A percentile compares a stretch with the other conserved stretches of the same genome.
phyloP scores from a whole-genome alignment of 1,139 yeast genomes.

The Chernovozyma aurita region DNA sequence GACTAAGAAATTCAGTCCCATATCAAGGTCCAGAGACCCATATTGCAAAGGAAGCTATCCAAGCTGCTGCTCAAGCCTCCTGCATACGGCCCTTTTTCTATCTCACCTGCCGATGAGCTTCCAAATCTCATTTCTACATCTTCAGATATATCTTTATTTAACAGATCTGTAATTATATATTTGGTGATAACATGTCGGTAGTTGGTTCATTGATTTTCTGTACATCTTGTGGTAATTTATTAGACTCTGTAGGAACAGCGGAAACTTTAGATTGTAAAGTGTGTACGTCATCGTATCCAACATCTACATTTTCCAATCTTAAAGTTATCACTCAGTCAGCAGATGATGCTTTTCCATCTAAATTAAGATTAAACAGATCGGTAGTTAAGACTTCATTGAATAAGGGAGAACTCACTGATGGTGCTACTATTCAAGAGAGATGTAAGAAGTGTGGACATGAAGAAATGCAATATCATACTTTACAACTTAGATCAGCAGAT shows the following conservation, averaged over 20 bases:
- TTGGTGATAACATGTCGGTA: conserved; percentile 79
- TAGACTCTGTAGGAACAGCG: conserved; percentile 60
- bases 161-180: too few species aligned
- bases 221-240: conserved; percentile 85
- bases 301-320: conserved; percentile 62
- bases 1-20: too few species aligned
- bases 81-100: too few species aligned
- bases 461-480: conserved; percentile 95
- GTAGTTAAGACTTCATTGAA: conserved; percentile 83
- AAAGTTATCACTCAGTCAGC: conserved; percentile 85
- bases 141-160: too few species aligned
- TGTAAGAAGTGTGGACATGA: conserved; percentile 98
- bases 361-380: conserved; percentile 73
- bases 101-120: too few species aligned
- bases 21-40: too few species aligned
- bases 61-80: too few species aligned
- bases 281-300: conserved; percentile 59
- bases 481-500: conserved; percentile 96
- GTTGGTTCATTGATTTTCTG: conserved; percentile 95
- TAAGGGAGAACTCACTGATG: conserved; percentile 80
- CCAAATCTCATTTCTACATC: too few species aligned
- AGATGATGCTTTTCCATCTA: conserved; percentile 89
- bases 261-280: conserved; percentile 55
- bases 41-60: too few species aligned
- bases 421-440: conserved; percentile 93